Conservation (phyloP, 345 rosid genomes). For the Mallotus nudiflorus region DNA sequence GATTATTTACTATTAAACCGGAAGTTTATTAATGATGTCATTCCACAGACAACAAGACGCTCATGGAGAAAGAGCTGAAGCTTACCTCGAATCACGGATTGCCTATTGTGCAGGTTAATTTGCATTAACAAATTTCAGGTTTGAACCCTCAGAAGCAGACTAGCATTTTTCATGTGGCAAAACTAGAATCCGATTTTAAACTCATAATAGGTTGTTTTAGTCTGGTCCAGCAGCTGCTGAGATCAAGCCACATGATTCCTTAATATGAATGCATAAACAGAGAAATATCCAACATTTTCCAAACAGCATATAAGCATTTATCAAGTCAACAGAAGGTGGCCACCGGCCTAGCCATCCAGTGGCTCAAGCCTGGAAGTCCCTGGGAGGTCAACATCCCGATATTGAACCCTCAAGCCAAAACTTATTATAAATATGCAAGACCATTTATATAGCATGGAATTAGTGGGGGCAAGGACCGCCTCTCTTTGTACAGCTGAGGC, state of each 20-base stretch:
- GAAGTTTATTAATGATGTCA: too few species aligned
- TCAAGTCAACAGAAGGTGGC: background rate
- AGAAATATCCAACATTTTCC: background rate
- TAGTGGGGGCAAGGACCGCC: background rate
- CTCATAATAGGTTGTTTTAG: background rate
- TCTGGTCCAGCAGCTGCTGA: too few species aligned
- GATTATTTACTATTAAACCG: background rate
- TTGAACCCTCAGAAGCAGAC: background rate
- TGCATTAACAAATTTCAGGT: background rate
- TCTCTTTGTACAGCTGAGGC: background rate
- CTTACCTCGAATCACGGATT: background rate
- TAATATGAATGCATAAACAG: background rate
- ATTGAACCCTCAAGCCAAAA: background rate
- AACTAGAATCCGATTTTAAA: background rate
- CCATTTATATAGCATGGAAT: background rate
- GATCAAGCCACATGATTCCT: slow-evolving; percentile 10
- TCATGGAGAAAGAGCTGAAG: background rate
- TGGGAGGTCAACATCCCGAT: background rate
- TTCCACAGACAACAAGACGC: too few species aligned
- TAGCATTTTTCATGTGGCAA: background rate
- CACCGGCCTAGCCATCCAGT: background rate
- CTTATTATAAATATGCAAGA: background rate
- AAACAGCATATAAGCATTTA: background rate
- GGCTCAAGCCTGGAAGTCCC: background rate
- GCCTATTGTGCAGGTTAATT: background rate